These are phyloP conservation scores for Aeschynomene evenia DNA, from an alignment of 306 rosid species.

Conservation along the genomic window DNA sequence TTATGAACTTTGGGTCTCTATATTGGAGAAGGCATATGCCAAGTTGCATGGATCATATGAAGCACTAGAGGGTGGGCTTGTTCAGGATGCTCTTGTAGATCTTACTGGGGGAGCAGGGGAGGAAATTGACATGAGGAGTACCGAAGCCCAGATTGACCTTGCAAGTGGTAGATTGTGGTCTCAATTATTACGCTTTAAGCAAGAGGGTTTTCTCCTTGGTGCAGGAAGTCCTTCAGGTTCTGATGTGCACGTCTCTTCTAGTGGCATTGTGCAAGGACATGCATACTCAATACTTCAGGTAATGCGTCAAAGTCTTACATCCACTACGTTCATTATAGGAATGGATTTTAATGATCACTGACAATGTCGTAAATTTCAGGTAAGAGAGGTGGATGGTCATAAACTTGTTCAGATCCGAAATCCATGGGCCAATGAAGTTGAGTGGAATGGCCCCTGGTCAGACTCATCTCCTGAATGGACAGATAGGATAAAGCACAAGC, in stretches of 20 bases:
- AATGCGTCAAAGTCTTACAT: conserved; percentile 10
- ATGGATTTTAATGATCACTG: conserved; percentile 18
- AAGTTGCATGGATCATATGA: conserved; percentile 98
- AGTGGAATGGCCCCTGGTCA: conserved; percentile 99
- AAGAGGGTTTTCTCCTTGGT: conserved; percentile 91
- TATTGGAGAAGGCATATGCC: conserved; percentile 99
- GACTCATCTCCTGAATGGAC: conserved; percentile 95
- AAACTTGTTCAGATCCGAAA: conserved; percentile 97
- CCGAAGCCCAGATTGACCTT: conserved; percentile 99
- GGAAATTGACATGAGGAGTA: conserved; percentile 96
- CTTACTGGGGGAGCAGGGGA: conserved; percentile 99
- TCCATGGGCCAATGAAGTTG: conserved; percentile 99
- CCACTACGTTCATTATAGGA: not conserved
- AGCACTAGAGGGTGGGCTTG: conserved; percentile 99
- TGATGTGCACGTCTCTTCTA: conserved; percentile 92
- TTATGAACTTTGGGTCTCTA: conserved; percentile 94
- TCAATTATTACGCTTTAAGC: conserved; percentile 95
- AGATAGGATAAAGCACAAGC: conserved; percentile 96
- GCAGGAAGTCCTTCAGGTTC: conserved; percentile 99
- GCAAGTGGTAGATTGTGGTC: conserved; percentile 99
- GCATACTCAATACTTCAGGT: conserved; percentile 97
- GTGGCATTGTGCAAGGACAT: conserved; percentile 99
- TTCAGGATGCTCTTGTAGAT: conserved; percentile 99
- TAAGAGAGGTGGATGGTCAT: conserved; percentile 95
- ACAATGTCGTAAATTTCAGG: conserved; percentile 39